A percentile compares a stretch with the other conserved stretches of the same genome.
Evolutionary conservation across 2,329 filamentous ascomycete species (phyloP).

Genomic region (Epichloe elymi): DNA sequence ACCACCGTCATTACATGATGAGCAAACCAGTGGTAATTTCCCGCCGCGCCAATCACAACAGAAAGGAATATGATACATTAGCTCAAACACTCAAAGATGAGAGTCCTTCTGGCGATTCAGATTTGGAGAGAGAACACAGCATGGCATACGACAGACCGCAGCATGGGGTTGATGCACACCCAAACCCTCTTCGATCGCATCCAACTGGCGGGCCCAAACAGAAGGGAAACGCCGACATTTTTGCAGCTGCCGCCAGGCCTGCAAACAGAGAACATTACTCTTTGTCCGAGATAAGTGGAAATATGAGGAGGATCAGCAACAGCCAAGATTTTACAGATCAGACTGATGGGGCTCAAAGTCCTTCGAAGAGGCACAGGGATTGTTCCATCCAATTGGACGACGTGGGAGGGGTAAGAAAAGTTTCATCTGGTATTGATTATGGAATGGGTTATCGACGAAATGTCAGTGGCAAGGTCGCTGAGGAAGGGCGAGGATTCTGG

Average conservation of each 20-base stretch:
- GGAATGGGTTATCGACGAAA: conserved; percentile 35
- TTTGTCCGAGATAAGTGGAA: conserved; percentile 32
- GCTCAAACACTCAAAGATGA: conserved; percentile 29
- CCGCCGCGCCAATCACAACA: conserved; percentile 20
- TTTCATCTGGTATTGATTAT: conserved; percentile 47
- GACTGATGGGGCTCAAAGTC: neutral
- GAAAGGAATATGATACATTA: conserved; percentile 32
- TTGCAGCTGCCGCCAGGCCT: neutral
- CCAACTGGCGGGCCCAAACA: conserved; percentile 17
- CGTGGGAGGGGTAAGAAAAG: conserved; percentile 36
- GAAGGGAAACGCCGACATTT: neutral
- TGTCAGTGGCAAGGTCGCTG: conserved; percentile 60
- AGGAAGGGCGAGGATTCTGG: conserved; percentile 41
- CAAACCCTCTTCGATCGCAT: conserved; percentile 42
- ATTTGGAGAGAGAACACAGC: conserved; percentile 25
- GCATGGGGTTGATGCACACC: conserved; percentile 19
- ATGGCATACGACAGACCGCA: conserved; percentile 13
- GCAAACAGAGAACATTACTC: conserved; percentile 9
- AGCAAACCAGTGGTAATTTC: neutral
- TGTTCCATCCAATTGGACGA: conserved; percentile 37
- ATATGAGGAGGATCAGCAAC: conserved; percentile 28
- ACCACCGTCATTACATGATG: conserved; percentile 29
- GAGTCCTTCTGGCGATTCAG: conserved; percentile 25
- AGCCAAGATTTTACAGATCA: conserved; percentile 27
- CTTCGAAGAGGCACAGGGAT: conserved; percentile 15